A percentile compares a stretch with the other conserved stretches of the same genome.
Conservation (phyloP, 2,329 filamentous ascomycete genomes). For the Plectosphaerella sp. region DNA sequence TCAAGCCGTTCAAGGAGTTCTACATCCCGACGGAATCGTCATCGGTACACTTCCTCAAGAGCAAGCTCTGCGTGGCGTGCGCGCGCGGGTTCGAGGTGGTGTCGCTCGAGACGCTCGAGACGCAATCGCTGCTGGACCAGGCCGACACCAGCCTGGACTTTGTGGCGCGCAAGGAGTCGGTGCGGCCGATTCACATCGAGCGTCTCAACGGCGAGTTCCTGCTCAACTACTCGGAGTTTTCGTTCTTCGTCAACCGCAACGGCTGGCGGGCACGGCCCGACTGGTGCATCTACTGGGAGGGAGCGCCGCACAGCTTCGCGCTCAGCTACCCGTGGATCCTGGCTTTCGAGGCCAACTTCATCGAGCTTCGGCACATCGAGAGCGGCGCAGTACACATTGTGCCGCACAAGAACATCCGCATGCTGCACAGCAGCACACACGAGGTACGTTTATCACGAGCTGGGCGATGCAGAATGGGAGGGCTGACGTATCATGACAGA, state of each 20-base stretch:
- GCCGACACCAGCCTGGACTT: conserved; percentile 98
- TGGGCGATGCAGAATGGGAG: background rate
- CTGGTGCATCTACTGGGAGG: conserved; percentile 98
- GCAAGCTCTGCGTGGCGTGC: conserved; percentile 94
- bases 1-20: conserved; percentile 97
- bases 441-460: conserved; percentile 60
- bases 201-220: conserved; percentile 95
- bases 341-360: conserved; percentile 95
- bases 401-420: conserved; percentile 92
- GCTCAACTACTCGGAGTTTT: conserved; percentile 97
- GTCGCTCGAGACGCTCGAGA: conserved; percentile 93
- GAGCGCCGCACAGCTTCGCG: conserved; percentile 84
- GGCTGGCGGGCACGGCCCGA: conserved; percentile 94
- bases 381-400: conserved; percentile 93
- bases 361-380: conserved; percentile 94
- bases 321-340: conserved; percentile 96
- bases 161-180: conserved; percentile 87
- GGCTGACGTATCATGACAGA: conserved; percentile 49
- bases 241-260: conserved; percentile 98
- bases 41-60: conserved; percentile 95
- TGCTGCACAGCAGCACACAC: conserved; percentile 94
- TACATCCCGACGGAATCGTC: conserved; percentile 99
- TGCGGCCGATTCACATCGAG: conserved; percentile 95
- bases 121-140: conserved; percentile 92
- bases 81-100: conserved; percentile 96